Conservation (phyloP, 169 alveolate genomes). For the Babesia sp. region DNA sequence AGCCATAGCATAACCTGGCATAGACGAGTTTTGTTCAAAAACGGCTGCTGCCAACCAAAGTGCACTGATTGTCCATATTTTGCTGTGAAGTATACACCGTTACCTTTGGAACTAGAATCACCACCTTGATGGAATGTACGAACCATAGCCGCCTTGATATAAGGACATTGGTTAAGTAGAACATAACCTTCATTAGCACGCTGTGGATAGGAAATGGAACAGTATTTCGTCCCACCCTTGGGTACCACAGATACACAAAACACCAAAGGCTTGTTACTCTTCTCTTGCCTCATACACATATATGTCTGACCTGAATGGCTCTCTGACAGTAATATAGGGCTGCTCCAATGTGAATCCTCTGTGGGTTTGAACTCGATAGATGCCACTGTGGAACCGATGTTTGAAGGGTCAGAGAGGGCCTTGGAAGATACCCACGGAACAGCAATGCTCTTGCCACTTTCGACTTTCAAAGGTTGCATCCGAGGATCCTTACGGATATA, state of each 20-base stretch:
- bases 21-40: conserved; percentile 74
- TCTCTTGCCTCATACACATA: conserved; percentile 73
- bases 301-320: conserved; percentile 80
- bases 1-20: conserved; percentile 77
- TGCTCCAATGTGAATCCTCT: conserved; percentile 75
- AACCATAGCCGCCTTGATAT: conserved; percentile 71
- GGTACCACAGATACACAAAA: conserved; percentile 79
- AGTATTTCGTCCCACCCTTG: conserved; percentile 77
- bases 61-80: conserved; percentile 74
- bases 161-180: conserved; percentile 72
- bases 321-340: conserved; percentile 78
- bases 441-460: conserved; percentile 21
- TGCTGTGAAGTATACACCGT: conserved; percentile 63
- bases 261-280: conserved; percentile 63
- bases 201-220: conserved; percentile 70
- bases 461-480: conserved; percentile 22
- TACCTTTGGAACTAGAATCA: conserved; percentile 21
- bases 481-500: conserved; percentile 74
- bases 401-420: conserved; percentile 18
- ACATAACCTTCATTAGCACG: conserved; percentile 71
- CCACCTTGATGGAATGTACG: conserved; percentile 76
- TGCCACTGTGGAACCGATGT: conserved; percentile 12
- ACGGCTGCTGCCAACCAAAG: conserved; percentile 86
- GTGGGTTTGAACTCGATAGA: conserved; percentile 44
- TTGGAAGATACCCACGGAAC: conserved; percentile 54